Conservation (phyloP, 345 rosid genomes). For the Boechera retrofracta region DNA sequence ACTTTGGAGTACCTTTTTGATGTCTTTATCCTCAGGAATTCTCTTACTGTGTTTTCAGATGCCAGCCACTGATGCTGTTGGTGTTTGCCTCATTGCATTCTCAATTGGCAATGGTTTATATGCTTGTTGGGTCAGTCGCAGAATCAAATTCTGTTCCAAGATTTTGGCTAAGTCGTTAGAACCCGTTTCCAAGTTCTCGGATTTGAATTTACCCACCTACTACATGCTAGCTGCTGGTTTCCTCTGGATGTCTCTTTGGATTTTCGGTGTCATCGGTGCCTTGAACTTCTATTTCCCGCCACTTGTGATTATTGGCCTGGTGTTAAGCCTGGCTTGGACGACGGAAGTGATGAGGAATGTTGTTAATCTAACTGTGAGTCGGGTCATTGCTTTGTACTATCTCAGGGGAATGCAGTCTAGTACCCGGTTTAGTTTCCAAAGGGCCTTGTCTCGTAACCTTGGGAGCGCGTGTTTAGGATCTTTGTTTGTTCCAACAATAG, state of each 20-base stretch:
- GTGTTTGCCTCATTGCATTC: constrained; percentile 76
- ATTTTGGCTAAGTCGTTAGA: constrained; percentile 68
- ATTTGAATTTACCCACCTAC: constrained; percentile 77
- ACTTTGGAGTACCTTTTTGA: constrained; percentile 74
- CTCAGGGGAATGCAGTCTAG: constrained; percentile 93
- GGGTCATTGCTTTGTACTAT: constrained; percentile 79
- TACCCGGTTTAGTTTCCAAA: constrained; percentile 82
- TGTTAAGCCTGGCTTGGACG: constrained; percentile 76
- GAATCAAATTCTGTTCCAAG: constrained; percentile 65
- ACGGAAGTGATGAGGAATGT: constrained; percentile 96
- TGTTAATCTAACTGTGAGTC: constrained; percentile 79
- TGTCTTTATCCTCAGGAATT: constrained; percentile 82
- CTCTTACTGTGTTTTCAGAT: constrained; percentile 93
- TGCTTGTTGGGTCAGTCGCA: constrained; percentile 84
- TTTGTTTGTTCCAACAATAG: constrained; percentile 87
- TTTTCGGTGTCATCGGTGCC: constrained; percentile 87
- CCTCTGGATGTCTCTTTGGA: constrained; percentile 98
- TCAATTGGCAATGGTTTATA: constrained; percentile 88
- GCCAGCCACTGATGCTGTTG: constrained; percentile 82
- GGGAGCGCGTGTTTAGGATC: constrained; percentile 99
- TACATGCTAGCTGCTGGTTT: constrained; percentile 87
- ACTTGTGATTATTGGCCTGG: constrained; percentile 58
- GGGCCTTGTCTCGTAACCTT: constrained; percentile 75
- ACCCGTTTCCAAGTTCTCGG: constrained; percentile 75
- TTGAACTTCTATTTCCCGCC: constrained; percentile 67